phyloP scores from a whole-genome alignment of 495 filamentous ascomycete genomes.

The Durotheca rogersii region DNA sequence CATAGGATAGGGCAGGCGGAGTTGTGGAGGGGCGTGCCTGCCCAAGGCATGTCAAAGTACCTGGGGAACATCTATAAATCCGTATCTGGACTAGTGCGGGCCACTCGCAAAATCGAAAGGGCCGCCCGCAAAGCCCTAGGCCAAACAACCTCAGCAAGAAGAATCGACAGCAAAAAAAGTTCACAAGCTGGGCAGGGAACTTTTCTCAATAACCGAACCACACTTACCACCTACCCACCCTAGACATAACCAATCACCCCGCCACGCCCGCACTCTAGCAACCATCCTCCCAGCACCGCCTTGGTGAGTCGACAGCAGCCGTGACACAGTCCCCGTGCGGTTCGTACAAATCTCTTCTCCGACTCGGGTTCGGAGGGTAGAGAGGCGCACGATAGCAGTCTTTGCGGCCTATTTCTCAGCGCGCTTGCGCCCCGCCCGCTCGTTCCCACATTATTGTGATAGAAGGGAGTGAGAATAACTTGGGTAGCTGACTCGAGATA shows the following conservation, averaged over 20 bases:
- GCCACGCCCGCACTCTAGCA: conserved; percentile 20
- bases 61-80: conserved; percentile 11
- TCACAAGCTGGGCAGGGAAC: conserved; percentile 20
- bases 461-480: conserved; percentile 16
- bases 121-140: conserved; percentile 21
- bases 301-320: conserved; percentile 11
- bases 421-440: neutral
- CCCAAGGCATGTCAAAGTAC: neutral
- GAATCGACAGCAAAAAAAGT: conserved; percentile 24
- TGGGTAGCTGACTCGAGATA: conserved; percentile 11
- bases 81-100: conserved; percentile 15
- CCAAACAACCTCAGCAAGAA: conserved; percentile 11
- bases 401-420: no score
- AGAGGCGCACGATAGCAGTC: neutral
- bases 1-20: no score
- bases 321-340: neutral
- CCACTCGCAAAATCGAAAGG: conserved; percentile 5
- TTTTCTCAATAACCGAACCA: conserved; percentile 29
- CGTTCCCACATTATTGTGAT: conserved; percentile 7
- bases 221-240: conserved; percentile 14
- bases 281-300: conserved; percentile 12
- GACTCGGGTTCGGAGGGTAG: neutral
- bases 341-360: neutral
- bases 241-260: conserved; percentile 31
- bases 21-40: no score